Evolutionary conservation across 257 asterid genomes (phyloP).

Genomic region (Solanum corneliomulleri): DNA sequence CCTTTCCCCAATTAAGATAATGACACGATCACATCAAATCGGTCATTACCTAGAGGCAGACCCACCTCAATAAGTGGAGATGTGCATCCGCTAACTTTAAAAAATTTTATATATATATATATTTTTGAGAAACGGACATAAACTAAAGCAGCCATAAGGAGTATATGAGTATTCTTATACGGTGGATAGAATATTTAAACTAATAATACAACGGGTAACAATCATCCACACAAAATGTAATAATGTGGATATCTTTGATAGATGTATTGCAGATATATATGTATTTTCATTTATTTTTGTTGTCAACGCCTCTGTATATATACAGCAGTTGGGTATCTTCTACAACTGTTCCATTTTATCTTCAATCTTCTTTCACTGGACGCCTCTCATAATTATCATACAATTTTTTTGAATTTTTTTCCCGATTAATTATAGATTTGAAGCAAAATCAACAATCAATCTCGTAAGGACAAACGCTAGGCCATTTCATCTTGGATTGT

Average conservation of each 20-base stretch:
- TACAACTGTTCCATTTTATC: background rate
- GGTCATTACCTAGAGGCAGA: no score
- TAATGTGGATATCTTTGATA: background rate
- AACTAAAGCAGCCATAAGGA: no score
- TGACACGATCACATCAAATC: no score
- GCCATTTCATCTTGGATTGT: slow-evolving; percentile 14
- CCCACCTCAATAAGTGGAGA: no score
- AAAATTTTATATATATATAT: no score
- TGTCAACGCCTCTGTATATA: background rate
- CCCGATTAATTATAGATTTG: background rate
- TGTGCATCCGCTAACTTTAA: fast-evolving
- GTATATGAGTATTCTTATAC: no score
- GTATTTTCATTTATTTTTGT: background rate
- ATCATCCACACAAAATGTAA: background rate
- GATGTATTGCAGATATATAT: background rate
- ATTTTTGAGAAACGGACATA: no score
- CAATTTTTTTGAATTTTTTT: background rate
- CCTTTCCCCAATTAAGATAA: no score
- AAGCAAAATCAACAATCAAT: slow-evolving; percentile 13
- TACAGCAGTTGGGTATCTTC: background rate
- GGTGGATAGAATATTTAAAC: no score
- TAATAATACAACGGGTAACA: background rate
- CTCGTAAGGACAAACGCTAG: slow-evolving; percentile 9
- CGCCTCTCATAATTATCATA: background rate
- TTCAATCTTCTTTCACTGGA: background rate